Conservation (phyloP, 805 yeast species). For the Candida fluviatilis region DNA sequence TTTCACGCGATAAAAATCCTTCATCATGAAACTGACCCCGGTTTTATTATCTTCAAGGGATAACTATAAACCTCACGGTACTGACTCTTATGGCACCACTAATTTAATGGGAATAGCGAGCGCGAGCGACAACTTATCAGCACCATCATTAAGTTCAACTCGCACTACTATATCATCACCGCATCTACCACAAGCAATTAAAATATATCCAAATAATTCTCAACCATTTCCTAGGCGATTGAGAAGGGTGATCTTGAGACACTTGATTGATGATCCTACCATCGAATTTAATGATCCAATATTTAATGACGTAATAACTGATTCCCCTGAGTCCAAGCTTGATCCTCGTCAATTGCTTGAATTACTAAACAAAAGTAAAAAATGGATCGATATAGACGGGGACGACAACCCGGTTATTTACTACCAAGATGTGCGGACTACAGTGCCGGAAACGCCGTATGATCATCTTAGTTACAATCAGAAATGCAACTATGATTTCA, state of each 20-base stretch:
- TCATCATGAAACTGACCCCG: conserved; percentile 1
- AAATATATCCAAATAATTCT: not conserved
- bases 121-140: not conserved
- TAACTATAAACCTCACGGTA: not conserved
- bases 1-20: not conserved
- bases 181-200: not conserved
- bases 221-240: conserved; percentile 1
- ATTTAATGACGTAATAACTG: conserved; percentile 1
- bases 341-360: not conserved
- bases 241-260: not conserved
- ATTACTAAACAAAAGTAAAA: conserved; percentile 1
- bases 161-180: not conserved
- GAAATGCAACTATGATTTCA: not conserved
- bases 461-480: not conserved
- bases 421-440: not conserved
- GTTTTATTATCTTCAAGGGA: conserved; percentile 1
- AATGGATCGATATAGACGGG: not conserved
- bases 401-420: not conserved
- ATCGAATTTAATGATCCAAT: conserved; percentile 4
- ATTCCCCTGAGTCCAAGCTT: not conserved
- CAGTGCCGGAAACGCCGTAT: not conserved
- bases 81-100: not conserved
- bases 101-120: not conserved
- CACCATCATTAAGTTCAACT: not conserved
- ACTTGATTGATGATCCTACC: conserved; percentile 1